A percentile compares a stretch with the other conserved stretches of the same genome.
These are phyloP conservation scores for Tricholoma hemisulphureum DNA, from an alignment of 768 basidiomycete genomes.

Conservation along the genomic window DNA sequence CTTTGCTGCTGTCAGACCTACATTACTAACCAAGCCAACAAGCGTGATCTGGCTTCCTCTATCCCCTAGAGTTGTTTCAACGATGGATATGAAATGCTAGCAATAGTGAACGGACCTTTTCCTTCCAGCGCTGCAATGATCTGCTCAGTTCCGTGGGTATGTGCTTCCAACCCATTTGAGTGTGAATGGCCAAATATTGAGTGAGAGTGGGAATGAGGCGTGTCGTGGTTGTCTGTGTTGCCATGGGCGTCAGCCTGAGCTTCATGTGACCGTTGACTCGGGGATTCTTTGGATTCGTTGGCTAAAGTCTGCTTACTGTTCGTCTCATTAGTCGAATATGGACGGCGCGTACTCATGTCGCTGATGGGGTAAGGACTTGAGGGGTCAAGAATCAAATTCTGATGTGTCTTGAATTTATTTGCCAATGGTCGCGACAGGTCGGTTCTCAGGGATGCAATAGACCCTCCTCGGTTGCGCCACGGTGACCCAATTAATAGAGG, in stretches of 20 bases:
- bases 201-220: conserved; percentile 56
- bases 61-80: conserved; percentile 51
- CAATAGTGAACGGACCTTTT: conserved; percentile 43
- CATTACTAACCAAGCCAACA: conserved; percentile 78
- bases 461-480: conserved; percentile 10
- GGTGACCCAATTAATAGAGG: conserved; percentile 6
- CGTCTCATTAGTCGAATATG: conserved; percentile 24
- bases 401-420: conserved; percentile 2
- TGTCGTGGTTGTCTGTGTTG: conserved; percentile 38
- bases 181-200: conserved; percentile 66
- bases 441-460: conserved; percentile 9
- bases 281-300: conserved; percentile 5
- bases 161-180: conserved; percentile 58
- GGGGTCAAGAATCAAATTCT: not conserved
- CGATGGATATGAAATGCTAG: not conserved
- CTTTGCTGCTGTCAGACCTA: conserved; percentile 79
- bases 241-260: conserved; percentile 21
- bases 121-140: conserved; percentile 69
- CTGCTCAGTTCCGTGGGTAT: conserved; percentile 60
- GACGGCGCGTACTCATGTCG: conserved; percentile 22
- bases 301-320: conserved; percentile 1
- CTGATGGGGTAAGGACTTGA: not conserved
- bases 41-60: conserved; percentile 82
- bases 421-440: conserved; percentile 7
- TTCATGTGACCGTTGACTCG: conserved; percentile 7